Evolutionary conservation across 176 grass and related monocot genomes (phyloP), one percentile per base, ranked within the genome.

Genomic region (Musa itinerans): DNA sequence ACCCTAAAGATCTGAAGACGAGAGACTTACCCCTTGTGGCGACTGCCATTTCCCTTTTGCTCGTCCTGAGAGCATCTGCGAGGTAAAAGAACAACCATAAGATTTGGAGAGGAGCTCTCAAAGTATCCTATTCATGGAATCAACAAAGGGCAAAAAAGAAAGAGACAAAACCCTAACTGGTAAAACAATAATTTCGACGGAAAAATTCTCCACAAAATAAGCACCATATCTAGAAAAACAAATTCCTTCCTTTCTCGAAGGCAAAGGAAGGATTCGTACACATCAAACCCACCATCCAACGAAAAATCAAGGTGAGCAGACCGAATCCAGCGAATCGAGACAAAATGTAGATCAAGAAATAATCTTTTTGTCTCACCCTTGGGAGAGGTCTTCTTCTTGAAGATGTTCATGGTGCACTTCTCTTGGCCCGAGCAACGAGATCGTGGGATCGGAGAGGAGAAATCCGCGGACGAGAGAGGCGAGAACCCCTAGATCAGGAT

Each of bases 41-140:
- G 3, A 89, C 95, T 11, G 78, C 73, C 90, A 94, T 99, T 68
- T 99, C 95, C 65, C 90, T 85, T 74, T 99, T 99, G 86, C 95
- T 99, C 4, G 90, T 94, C 88, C 95, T 83, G 65, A 99, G 86
- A 76, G 90, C 86, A 83, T 99, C 95, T 99, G 86, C 77, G 79
- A 43, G 24, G 29, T 56, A 22, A 49, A 22, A 63, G 34, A 77
- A 63, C 55, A 53, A 54, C 19, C 21, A 52, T 8, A 54, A 55
- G 26, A 22, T 19, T 71, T n/a, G 14, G 10, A 10, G 34, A 43
- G 3, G 34, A 43, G 34, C 34, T 43, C 52, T 26, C 53, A 11
- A 26, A 29, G 50, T 6, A 15, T 56, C 1, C 15, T 43, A 6
- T 43, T 43, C 4, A 43, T 43, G 34, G 34, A 56, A 29, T 22